Conservation (phyloP, 208 protist genomes). For the Acanthamoeba royreba region DNA sequence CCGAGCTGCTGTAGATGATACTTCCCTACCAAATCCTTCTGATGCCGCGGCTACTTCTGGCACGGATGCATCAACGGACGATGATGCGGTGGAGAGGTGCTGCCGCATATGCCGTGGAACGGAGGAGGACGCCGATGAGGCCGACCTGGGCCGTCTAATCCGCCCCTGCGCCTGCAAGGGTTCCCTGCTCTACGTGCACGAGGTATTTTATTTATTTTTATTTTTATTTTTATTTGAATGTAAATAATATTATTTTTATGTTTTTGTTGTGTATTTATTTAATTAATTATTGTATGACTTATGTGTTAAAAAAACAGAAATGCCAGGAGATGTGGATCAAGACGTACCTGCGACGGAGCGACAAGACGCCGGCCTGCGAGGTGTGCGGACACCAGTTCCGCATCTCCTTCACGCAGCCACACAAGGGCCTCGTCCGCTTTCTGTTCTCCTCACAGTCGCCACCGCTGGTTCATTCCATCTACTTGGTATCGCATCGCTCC, state of each 20-base stretch:
- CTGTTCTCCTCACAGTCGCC: conserved; percentile 1
- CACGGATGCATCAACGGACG: no score
- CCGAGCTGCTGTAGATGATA: no score
- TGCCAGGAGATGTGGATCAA: conserved; percentile 3
- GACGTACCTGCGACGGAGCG: not conserved
- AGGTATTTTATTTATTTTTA: not conserved
- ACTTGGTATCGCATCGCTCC: not conserved
- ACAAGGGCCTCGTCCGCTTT: not conserved
- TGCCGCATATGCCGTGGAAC: not conserved
- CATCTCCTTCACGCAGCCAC: not conserved
- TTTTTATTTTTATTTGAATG: no score
- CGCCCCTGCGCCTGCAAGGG: not conserved
- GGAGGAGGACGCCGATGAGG: not conserved
- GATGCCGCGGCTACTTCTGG: no score
- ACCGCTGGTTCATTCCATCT: not conserved
- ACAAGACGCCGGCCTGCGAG: not conserved
- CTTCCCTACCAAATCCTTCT: no score
- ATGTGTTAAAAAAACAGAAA: not conserved
- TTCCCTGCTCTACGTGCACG: not conserved
- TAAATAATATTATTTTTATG: no score
- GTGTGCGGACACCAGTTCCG: not conserved
- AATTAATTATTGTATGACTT: not conserved
- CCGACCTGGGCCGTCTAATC: not conserved
- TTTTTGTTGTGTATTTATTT: not conserved
- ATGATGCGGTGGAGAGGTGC: not conserved